Percentiles rank a stretch among this genome's conserved stretches.
Evolutionary conservation across 257 asterid species (phyloP).

Genomic region (Paraleonurus japonicus): DNA sequence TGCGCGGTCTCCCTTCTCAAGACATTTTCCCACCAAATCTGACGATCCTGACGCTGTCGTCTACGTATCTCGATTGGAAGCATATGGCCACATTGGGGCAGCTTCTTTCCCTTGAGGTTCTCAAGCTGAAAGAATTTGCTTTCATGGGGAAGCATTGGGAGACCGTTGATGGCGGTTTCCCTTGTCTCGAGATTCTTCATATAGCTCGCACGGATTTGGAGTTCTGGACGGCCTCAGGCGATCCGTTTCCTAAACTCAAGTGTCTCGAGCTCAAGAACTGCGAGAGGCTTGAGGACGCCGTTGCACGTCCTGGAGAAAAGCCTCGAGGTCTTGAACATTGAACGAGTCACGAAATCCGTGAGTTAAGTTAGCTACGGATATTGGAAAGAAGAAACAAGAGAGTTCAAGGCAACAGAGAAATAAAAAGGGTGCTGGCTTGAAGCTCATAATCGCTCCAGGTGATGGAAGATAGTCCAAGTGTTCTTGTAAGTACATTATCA

Average conservation of each 20-base stretch:
- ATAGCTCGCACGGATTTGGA: constrained; percentile 22
- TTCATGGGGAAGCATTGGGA: constrained; percentile 34
- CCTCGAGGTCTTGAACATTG: constrained; percentile 27
- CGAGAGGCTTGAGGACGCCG: constrained; percentile 26
- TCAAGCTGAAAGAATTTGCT: constrained; percentile 29
- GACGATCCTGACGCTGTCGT: constrained; percentile 29
- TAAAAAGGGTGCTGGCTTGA: background rate
- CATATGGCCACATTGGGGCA: constrained; percentile 31
- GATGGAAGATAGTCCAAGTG: background rate
- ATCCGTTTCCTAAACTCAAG: constrained; percentile 22
- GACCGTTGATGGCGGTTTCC: constrained; percentile 15
- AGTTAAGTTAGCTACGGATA: background rate
- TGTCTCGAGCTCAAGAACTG: constrained; percentile 33
- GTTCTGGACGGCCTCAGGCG: constrained; percentile 28
- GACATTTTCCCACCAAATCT: constrained; percentile 34
- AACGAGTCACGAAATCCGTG: constrained; percentile 1
- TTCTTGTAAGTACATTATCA: no score
- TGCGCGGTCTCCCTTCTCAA: constrained; percentile 19
- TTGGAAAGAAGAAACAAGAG: constrained; percentile 7
- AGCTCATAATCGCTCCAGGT: constrained; percentile 3
- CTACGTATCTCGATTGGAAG: constrained; percentile 33
- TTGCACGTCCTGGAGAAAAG: constrained; percentile 18
- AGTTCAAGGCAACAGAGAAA: background rate
- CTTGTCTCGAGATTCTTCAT: constrained; percentile 30
- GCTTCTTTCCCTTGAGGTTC: constrained; percentile 31